phyloP scores from a whole-genome alignment of 768 basidiomycete genomes.

The Boletus rubropictus region DNA sequence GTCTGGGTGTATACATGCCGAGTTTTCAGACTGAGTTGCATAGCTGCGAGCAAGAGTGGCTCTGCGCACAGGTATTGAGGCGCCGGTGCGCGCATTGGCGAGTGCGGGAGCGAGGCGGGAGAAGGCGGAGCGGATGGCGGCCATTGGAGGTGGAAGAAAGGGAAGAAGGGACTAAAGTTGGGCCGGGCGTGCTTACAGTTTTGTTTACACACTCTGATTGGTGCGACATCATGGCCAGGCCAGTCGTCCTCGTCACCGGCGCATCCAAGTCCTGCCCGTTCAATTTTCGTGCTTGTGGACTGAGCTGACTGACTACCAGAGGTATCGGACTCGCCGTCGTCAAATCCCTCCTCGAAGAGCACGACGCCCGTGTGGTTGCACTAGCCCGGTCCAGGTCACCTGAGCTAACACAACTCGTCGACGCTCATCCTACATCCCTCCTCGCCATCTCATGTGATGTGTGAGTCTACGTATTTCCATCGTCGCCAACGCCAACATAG shows the following conservation, averaged over 20 bases:
- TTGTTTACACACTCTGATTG: conserved; percentile 7
- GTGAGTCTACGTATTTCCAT: conserved; percentile 39
- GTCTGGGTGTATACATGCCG: conserved; percentile 35
- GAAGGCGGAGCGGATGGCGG: conserved; percentile 52
- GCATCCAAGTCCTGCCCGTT: conserved; percentile 60
- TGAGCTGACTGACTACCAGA: conserved; percentile 28
- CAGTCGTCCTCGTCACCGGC: conserved; percentile 76
- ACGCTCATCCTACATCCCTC: conserved; percentile 37
- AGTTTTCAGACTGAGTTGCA: conserved; percentile 53
- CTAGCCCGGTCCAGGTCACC: conserved; percentile 65
- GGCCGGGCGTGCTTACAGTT: conserved; percentile 6
- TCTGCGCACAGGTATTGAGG: conserved; percentile 39
- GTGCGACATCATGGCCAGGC: conserved; percentile 32
- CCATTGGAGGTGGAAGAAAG: conserved; percentile 39
- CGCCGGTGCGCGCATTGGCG: conserved; percentile 37
- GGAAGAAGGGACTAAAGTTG: conserved; percentile 1
- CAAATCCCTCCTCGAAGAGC: conserved; percentile 54
- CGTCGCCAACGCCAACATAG: background rate
- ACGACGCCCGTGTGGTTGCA: conserved; percentile 66
- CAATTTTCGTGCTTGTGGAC: background rate
- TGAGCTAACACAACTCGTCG: conserved; percentile 53
- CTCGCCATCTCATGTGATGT: conserved; percentile 66
- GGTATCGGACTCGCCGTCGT: conserved; percentile 81
- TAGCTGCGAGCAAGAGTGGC: conserved; percentile 50
- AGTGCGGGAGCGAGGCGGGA: conserved; percentile 55